Evolutionary conservation across 805 yeast genomes (phyloP).

Genomic region (Metschnikowia chrysomelidarum): DNA sequence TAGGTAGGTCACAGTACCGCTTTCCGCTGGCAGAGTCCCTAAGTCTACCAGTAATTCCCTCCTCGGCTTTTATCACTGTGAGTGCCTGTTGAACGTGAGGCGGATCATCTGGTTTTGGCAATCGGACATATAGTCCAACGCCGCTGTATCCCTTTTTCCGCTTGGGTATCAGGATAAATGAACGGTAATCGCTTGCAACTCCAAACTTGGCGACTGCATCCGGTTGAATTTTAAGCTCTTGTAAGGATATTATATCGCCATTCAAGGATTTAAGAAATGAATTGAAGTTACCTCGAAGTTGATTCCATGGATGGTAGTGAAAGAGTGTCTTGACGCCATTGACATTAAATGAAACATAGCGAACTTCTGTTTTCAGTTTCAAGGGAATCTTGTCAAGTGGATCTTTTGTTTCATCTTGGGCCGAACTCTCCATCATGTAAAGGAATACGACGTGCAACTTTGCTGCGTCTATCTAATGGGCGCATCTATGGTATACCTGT

Average conservation of each 20-base stretch:
- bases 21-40: slow-evolving; percentile 2
- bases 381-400: slow-evolving; percentile 16
- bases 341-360: slow-evolving; percentile 76
- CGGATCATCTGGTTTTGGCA: slow-evolving; percentile 46
- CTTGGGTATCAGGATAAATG: slow-evolving; percentile 68
- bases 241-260: slow-evolving; percentile 81
- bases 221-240: slow-evolving; percentile 68
- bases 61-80: slow-evolving; percentile 73
- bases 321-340: slow-evolving; percentile 80
- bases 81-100: slow-evolving; percentile 34
- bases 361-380: slow-evolving; percentile 21
- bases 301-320: slow-evolving; percentile 82
- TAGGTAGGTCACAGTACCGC: slow-evolving; percentile 15
- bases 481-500: no score
- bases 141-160: slow-evolving; percentile 85
- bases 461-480: no score
- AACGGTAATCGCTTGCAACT: slow-evolving; percentile 52
- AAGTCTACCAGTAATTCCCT: slow-evolving; percentile 80
- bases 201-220: slow-evolving; percentile 38
- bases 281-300: slow-evolving; percentile 36
- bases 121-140: slow-evolving; percentile 76
- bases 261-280: slow-evolving; percentile 50
- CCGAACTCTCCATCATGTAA: no score
- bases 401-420: slow-evolving; percentile 4
- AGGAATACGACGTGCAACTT: no score